These are phyloP conservation scores for Nicotiana otophora DNA, from an alignment of 257 asterid genomes.

Conservation along the genomic window DNA sequence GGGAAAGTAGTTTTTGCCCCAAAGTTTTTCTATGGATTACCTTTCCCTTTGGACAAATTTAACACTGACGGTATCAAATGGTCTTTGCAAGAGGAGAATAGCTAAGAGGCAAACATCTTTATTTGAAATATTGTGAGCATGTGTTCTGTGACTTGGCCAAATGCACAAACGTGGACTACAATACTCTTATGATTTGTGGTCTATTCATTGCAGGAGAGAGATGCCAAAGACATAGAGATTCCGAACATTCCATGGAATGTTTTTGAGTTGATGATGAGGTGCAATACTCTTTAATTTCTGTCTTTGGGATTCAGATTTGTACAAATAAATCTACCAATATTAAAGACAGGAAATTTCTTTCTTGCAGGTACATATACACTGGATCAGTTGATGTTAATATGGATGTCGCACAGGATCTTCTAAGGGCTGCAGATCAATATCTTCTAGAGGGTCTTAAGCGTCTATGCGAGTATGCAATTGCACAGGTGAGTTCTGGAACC, in stretches of 20 bases:
- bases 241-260: constrained; percentile 98
- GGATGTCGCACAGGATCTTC: constrained; percentile 66
- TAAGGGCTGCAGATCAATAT: constrained; percentile 74
- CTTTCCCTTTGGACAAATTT: neutral
- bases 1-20: neutral
- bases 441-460: constrained; percentile 75
- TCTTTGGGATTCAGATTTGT: neutral
- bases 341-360: neutral
- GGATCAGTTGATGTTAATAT: constrained; percentile 64
- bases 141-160: neutral
- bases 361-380: constrained; percentile 60
- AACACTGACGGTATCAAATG: neutral
- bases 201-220: constrained; percentile 68
- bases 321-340: neutral
- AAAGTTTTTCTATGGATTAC: neutral
- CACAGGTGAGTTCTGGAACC: constrained; percentile 44
- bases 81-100: neutral
- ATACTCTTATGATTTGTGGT: neutral
- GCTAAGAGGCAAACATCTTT: neutral
- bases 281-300: constrained; percentile 1
- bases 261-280: constrained; percentile 99
- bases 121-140: neutral
- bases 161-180: neutral
- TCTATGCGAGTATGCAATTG: constrained; percentile 61
- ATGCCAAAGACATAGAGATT: constrained; percentile 93